A percentile compares a stretch with the other conserved stretches of the same genome.
Conservation (phyloP, 805 yeast species). For the Saturnispora gosingensis region DNA sequence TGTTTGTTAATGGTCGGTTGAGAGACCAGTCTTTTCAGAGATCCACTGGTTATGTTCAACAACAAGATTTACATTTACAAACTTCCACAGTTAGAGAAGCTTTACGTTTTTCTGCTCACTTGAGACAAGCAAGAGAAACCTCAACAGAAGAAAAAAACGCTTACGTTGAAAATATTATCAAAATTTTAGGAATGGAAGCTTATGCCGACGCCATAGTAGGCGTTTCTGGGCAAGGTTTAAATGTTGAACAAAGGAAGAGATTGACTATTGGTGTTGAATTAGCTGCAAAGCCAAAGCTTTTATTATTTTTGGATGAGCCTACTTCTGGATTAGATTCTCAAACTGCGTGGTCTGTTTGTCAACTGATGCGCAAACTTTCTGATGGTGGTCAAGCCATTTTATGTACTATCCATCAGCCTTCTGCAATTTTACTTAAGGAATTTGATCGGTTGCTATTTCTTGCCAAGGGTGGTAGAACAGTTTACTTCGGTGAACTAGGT, state of each 20-base stretch:
- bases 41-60: constrained; percentile 51
- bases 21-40: constrained; percentile 42
- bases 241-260: constrained; percentile 47
- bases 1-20: constrained; percentile 46
- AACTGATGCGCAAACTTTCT: constrained; percentile 42
- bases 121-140: constrained; percentile 36
- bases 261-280: constrained; percentile 49
- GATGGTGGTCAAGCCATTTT: constrained; percentile 47
- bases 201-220: constrained; percentile 50
- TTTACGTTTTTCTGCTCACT: constrained; percentile 39
- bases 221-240: constrained; percentile 40
- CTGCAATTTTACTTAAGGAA: constrained; percentile 66
- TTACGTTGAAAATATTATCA: constrained; percentile 43
- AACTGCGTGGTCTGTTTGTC: constrained; percentile 52
- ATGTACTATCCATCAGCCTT: constrained; percentile 80
- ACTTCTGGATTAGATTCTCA: constrained; percentile 53
- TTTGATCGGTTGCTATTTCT: constrained; percentile 69
- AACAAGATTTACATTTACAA: constrained; percentile 46
- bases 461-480: constrained; percentile 64
- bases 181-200: constrained; percentile 39
- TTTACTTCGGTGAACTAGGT: constrained; percentile 69
- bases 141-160: constrained; percentile 37
- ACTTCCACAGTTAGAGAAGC: constrained; percentile 48
- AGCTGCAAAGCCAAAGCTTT: constrained; percentile 44
- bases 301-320: constrained; percentile 51